Evolutionary conservation across 2,329 filamentous ascomycete species (phyloP).

Genomic region (Cladosporium sp.): DNA sequence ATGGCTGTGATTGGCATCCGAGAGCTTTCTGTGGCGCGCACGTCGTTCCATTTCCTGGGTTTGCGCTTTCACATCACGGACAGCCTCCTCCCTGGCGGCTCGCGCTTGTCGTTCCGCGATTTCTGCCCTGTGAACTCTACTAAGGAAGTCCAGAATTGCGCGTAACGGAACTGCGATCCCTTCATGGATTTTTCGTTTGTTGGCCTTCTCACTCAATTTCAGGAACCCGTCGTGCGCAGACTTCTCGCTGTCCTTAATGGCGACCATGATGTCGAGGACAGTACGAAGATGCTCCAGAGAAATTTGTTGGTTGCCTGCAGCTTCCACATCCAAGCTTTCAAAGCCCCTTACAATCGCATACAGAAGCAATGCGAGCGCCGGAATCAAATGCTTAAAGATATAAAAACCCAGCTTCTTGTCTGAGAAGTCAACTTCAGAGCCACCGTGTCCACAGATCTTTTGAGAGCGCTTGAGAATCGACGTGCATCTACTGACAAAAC

Average conservation of each 20-base stretch:
- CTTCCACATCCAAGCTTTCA: conserved; percentile 4
- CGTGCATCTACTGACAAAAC: conserved; percentile 7
- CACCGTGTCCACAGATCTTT: conserved; percentile 1
- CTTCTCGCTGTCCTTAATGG: too few species aligned
- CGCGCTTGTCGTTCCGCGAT: neutral
- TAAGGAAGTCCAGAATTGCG: neutral
- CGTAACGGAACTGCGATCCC: neutral
- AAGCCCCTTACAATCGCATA: conserved; percentile 16
- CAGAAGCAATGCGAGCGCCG: conserved; percentile 21
- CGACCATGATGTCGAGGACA: neutral
- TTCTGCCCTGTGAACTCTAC: neutral
- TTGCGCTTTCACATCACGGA: neutral
- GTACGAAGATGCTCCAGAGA: neutral
- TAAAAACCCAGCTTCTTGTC: conserved; percentile 12
- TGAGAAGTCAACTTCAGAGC: conserved; percentile 9
- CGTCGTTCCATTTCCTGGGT: neutral
- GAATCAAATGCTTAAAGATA: conserved; percentile 28
- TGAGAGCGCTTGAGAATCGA: conserved; percentile 11
- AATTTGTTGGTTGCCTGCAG: conserved; percentile 2
- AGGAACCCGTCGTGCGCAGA: too few species aligned
- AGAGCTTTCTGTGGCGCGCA: neutral
- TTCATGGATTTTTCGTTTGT: conserved; percentile 11
- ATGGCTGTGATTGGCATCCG: conserved; percentile 8
- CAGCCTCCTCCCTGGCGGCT: neutral
- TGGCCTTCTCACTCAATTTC: neutral